Base-by-base conservation (phyloP, 495 filamentous ascomycete species). In the Aspergillus taichungensis region DNA sequence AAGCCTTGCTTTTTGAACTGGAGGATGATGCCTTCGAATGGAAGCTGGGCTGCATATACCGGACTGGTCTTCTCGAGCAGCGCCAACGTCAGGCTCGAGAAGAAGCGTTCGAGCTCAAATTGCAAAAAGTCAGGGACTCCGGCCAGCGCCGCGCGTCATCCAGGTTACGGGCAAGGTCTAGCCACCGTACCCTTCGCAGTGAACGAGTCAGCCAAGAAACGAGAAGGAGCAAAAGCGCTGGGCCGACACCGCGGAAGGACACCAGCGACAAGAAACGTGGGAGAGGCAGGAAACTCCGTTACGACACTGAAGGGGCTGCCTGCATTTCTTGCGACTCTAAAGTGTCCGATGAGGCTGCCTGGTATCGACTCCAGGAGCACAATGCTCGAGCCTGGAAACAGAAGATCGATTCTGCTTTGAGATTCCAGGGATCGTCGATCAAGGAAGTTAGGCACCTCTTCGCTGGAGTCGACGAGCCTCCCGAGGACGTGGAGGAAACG, bases 1-100 rank as follows among this genome's bases (percentile, higher is more conserved):
- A 84, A 58, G 85, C 82, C 0, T 61, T 97, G 8, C 66, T 95
- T 14, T 87, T 97, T 46, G 88, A 95, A 48, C 68, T 99, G 38
- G 92, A 99, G 63, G 92, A 99, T 62, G 88, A 92, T 41, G 83
- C 87, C 1, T 99, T 99, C 56, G 92, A 99, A 59, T 96, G 90
- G 84, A 95, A 95, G 56, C 73, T 99, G 13, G 86, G 88, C 0
- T 77, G 83, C 52, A 99, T 97, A 38, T 97, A 97, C 54, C 81
- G 91, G 6, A 76, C 83, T 13, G 92, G 94, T 2, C 68, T 94
- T 14, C 69, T 88, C 39, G 92, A 99, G 55, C 88, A 96, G 64
- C 77, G 80, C 57, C 91, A 96, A 57, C 78, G 92, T 10, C 66
- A 90, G 47, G 91, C 90, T 9, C 77, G 92, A 18, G 88, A 95